Base-by-base conservation (phyloP, 1,139 yeast species). In the Nakaseomyces delphensis region DNA sequence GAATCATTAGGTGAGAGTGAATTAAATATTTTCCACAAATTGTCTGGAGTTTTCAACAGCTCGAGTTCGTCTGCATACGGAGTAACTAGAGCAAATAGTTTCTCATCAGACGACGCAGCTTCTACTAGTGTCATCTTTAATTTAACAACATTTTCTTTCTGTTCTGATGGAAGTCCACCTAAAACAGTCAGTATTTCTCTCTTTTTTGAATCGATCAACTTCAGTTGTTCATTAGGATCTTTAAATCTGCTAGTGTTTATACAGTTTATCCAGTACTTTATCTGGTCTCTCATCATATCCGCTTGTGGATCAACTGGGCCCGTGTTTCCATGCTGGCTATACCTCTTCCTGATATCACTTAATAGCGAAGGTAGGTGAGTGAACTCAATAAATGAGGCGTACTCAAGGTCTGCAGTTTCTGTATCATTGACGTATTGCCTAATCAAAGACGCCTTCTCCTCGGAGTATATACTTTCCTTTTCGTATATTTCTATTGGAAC, bases 401-500 rank as follows among this genome's bases (percentile, higher is more conserved):
- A 69, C 56, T 87, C 94, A 59, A 85, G 83, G 49, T 86, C 78
- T 0, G 95, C 84, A 11, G 86, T 74, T 44, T 84, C 91, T 23
- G 79, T 75, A 49, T 74, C 72, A 48, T 87, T 97, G 39, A 80
- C 71, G 56, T 85, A 91, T 43, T 69, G 71, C 52, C 98, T 72
- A 42, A 87, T 65, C 41, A 85, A 64, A 48, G 77, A 79, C 0
- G 95, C 89, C 62, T 86, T 84, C 58, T 84, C 89, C 58, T 91
- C 98, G 0, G 95, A 83, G 60, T 91, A 91, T 50, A 78, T 70
- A 52, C 96, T 85, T 44, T 85, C 74, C 54, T 84, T 77, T 59
- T 89, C 96, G 58, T 87, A 95, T 28, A 89, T 85, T 37, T 80
- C 76, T 54, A 87, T 69, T 2, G 98, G 97, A 7, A 91, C 80